Conservation (phyloP, 331 rosid genomes). For the Rhamnella rubrinervis region DNA sequence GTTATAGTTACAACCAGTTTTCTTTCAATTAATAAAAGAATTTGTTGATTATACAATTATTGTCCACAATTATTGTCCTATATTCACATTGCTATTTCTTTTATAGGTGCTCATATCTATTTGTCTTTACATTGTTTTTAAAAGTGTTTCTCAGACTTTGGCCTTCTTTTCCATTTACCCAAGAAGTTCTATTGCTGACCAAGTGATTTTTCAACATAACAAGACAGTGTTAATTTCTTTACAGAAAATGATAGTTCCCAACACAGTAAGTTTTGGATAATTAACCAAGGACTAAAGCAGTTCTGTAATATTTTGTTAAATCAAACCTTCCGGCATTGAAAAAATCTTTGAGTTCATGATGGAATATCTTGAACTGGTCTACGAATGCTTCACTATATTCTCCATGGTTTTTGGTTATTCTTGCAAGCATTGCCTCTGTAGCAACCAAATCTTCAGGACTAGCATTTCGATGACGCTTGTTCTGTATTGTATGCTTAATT, state of each 20-base stretch:
- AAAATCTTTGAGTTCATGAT: constrained; percentile 92
- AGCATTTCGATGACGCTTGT: constrained; percentile 97
- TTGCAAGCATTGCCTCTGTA: constrained; percentile 94
- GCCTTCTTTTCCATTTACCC: no score
- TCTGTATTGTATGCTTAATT: constrained; percentile 96
- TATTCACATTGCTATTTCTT: no score
- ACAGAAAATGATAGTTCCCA: neutral
- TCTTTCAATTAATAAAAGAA: no score
- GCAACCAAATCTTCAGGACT: constrained; percentile 99
- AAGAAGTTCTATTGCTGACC: no score
- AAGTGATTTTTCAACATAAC: no score
- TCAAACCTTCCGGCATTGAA: constrained; percentile 97
- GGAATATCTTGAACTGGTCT: constrained; percentile 90
- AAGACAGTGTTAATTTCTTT: neutral
- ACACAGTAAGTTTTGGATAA: neutral
- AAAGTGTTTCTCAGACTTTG: no score
- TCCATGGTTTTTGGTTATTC: constrained; percentile 75
- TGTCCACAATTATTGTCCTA: no score
- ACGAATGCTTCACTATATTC: constrained; percentile 76
- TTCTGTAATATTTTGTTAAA: constrained; percentile 9
- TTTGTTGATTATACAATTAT: no score
- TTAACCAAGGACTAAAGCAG: neutral
- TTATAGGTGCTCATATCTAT: no score
- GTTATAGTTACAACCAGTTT: no score
- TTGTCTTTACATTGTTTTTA: no score